Percentiles rank a stretch among this genome's conserved stretches.
These are phyloP conservation scores for Fusarium dlaminii DNA, from an alignment of 2,329 filamentous ascomycete genomes.

Conservation along the genomic window DNA sequence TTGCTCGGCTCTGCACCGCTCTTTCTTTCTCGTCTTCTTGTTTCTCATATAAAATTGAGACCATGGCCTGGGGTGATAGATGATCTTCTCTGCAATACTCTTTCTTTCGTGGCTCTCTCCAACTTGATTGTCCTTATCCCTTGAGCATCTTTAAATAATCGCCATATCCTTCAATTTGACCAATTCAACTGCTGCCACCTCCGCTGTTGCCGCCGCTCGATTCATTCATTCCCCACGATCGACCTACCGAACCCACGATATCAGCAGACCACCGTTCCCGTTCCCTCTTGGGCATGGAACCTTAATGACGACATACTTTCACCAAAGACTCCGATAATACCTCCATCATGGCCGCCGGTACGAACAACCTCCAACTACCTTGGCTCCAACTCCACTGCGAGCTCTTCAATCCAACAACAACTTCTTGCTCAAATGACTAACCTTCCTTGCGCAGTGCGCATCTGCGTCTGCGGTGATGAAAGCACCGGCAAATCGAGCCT, in stretches of 20 bases:
- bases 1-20: background rate
- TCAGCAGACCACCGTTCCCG: conserved; percentile 10
- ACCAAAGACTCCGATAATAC: conserved; percentile 23
- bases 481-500: conserved; percentile 93
- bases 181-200: background rate
- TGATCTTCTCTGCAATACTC: conserved; percentile 3
- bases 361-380: conserved; percentile 11
- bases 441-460: conserved; percentile 68
- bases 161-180: background rate
- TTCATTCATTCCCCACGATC: conserved; percentile 14
- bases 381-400: background rate
- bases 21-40: background rate
- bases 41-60: background rate
- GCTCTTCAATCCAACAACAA: background rate
- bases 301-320: conserved; percentile 28
- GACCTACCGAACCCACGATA: conserved; percentile 16
- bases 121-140: conserved; percentile 6
- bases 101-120: conserved; percentile 1
- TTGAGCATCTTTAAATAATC: background rate
- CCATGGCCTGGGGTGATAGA: conserved; percentile 9
- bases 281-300: conserved; percentile 32
- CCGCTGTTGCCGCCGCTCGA: background rate
- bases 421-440: conserved; percentile 14
- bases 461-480: conserved; percentile 97
- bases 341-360: conserved; percentile 42